These are phyloP conservation scores for Magnaporthiopsis incrustans DNA, from an alignment of 2,329 filamentous ascomycete genomes.

Conservation along the genomic window DNA sequence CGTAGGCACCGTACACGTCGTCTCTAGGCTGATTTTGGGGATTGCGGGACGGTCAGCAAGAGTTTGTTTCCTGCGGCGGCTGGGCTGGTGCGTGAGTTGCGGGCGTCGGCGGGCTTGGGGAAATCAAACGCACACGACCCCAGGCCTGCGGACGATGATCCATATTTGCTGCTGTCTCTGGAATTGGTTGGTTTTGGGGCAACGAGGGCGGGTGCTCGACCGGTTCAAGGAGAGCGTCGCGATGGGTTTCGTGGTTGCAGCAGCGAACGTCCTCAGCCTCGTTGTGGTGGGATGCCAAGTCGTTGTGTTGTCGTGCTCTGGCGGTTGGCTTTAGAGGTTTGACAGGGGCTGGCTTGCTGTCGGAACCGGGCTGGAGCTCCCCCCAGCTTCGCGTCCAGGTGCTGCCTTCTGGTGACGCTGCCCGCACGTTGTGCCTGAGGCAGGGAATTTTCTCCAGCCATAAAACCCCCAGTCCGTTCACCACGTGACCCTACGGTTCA, in stretches of 20 bases:
- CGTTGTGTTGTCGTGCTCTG: neutral
- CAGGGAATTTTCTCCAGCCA: neutral
- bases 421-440: neutral
- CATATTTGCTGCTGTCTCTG: constrained; percentile 33
- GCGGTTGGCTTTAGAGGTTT: neutral
- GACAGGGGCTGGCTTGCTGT: neutral
- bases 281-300: neutral
- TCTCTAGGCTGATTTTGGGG: constrained; percentile 68
- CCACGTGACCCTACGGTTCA: neutral
- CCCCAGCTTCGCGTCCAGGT: constrained; percentile 3
- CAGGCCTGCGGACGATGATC: constrained; percentile 67
- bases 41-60: constrained; percentile 24
- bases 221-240: neutral
- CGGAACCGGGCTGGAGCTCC: neutral
- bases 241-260: neutral
- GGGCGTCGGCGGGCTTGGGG: constrained; percentile 4
- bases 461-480: too few relatives aligned
- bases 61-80: neutral
- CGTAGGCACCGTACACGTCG: constrained; percentile 92
- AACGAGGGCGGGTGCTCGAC: too few relatives aligned
- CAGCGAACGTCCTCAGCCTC: neutral
- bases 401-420: neutral
- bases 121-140: constrained; percentile 55
- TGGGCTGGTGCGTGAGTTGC: neutral
- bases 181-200: neutral